Percentiles rank a stretch among this genome's conserved stretches.
Conservation (phyloP, 2,329 filamentous ascomycete genomes). For the Penicillium sp. region DNA sequence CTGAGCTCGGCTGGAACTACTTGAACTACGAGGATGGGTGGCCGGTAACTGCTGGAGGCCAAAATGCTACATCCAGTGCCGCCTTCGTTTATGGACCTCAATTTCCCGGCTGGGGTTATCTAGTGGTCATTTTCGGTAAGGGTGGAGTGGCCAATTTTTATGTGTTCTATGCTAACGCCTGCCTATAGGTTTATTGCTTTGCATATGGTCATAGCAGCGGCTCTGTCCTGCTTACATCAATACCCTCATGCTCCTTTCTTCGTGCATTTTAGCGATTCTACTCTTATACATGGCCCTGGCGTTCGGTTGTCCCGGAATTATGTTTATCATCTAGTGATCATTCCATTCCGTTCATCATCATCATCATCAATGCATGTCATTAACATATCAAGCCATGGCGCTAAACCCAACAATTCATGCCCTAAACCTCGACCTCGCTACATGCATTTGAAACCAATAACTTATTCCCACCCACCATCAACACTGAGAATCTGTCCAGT, state of each 20-base stretch:
- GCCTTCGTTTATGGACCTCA: not conserved
- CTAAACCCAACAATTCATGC: not conserved
- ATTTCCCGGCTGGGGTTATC: constrained; percentile 10
- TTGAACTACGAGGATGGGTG: constrained; percentile 41
- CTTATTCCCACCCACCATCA: constrained; percentile 48
- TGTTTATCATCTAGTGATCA: not conserved
- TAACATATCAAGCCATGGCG: not conserved
- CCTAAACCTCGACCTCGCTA: not conserved
- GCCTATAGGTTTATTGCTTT: constrained; percentile 20
- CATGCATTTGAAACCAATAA: not conserved
- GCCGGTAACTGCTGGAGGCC: constrained; percentile 28
- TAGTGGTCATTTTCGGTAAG: constrained; percentile 15
- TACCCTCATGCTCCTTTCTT: not conserved
- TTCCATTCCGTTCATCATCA: not conserved
- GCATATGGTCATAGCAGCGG: constrained; percentile 7
- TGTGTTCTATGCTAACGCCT: not conserved
- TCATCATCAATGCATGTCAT: not conserved
- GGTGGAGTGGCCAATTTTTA: not conserved
- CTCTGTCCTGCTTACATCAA: not conserved
- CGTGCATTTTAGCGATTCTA: constrained; percentile 6
- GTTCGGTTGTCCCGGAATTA: constrained; percentile 1
- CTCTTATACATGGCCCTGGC: constrained; percentile 9
- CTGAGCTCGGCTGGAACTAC: constrained; percentile 40
- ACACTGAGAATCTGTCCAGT: constrained; percentile 49
- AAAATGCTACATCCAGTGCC: not conserved